Conservation (phyloP, 169 alveolate genomes). For the Plasmodium reichenowi region DNA sequence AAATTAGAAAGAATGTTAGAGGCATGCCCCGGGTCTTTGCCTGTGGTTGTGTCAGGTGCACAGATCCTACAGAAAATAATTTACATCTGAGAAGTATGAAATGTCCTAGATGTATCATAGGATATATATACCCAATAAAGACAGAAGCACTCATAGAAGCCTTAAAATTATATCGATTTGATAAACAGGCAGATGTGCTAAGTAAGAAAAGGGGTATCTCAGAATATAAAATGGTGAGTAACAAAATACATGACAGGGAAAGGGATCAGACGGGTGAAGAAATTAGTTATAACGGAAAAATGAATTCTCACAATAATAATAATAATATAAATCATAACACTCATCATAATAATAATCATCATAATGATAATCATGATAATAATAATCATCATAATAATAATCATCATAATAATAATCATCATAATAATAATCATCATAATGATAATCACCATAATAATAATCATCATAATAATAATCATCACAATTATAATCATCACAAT, state of each 20-base stretch:
- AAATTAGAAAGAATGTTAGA: slow-evolving; percentile 79
- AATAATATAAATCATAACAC: not conserved
- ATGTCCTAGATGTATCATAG: slow-evolving; percentile 84
- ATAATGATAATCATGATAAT: not conserved
- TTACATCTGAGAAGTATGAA: slow-evolving; percentile 83
- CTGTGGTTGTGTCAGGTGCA: slow-evolving; percentile 87
- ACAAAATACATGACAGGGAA: not conserved
- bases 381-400: not conserved
- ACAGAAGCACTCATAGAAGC: slow-evolving; percentile 55
- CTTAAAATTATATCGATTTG: slow-evolving; percentile 64
- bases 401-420: not conserved
- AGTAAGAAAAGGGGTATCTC: not conserved
- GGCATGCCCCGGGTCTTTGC: slow-evolving; percentile 80
- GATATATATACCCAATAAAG: slow-evolving; percentile 80
- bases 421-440: not conserved
- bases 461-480: slow-evolving; percentile 9
- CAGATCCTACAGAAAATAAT: slow-evolving; percentile 84
- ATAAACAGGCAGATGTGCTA: not conserved
- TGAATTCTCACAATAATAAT: not conserved
- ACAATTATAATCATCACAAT: slow-evolving; percentile 19
- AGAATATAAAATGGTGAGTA: not conserved
- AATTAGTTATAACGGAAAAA: not conserved
- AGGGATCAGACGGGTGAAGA: not conserved
- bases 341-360: slow-evolving; percentile 16
- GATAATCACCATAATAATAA: not conserved